These are phyloP conservation scores for Flueggea neowawraea DNA, from an alignment of 441 rosid species.

Conservation along the genomic window DNA sequence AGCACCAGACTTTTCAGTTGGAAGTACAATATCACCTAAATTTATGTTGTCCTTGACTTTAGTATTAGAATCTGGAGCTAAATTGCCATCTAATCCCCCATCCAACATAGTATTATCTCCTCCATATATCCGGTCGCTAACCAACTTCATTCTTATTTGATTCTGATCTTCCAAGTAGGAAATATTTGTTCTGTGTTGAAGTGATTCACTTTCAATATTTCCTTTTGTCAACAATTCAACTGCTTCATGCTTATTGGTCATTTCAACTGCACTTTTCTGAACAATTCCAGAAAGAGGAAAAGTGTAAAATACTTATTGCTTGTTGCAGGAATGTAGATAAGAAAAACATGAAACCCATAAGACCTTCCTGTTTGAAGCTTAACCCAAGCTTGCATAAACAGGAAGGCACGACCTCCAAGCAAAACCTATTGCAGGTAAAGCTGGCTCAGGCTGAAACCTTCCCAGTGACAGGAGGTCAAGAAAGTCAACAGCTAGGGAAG, in stretches of 20 bases:
- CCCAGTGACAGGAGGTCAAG: no score
- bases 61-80: conserved; percentile 30
- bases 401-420: no score
- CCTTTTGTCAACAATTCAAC: conserved; percentile 31
- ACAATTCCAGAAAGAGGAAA: conserved; percentile 28
- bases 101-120: conserved; percentile 37
- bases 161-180: conserved; percentile 43
- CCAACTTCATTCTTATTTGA: conserved; percentile 34
- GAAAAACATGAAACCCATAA: no score
- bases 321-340: no score
- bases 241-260: conserved; percentile 33
- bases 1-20: conserved; percentile 37
- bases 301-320: not conserved
- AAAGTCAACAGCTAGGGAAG: no score
- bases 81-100: conserved; percentile 28
- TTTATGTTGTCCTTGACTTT: conserved; percentile 23
- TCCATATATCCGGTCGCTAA: conserved; percentile 23
- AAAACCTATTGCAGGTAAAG: no score
- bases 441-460: no score
- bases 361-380: no score
- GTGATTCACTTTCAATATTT: conserved; percentile 35
- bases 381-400: no score
- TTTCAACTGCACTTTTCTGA: conserved; percentile 31
- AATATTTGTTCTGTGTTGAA: conserved; percentile 30
- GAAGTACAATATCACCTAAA: conserved; percentile 37